Percentiles rank a stretch among this genome's conserved stretches.
These are phyloP conservation scores for Cladochytrium replicatum DNA, from an alignment of 192 early-diverging fungal species.

Conservation along the genomic window DNA sequence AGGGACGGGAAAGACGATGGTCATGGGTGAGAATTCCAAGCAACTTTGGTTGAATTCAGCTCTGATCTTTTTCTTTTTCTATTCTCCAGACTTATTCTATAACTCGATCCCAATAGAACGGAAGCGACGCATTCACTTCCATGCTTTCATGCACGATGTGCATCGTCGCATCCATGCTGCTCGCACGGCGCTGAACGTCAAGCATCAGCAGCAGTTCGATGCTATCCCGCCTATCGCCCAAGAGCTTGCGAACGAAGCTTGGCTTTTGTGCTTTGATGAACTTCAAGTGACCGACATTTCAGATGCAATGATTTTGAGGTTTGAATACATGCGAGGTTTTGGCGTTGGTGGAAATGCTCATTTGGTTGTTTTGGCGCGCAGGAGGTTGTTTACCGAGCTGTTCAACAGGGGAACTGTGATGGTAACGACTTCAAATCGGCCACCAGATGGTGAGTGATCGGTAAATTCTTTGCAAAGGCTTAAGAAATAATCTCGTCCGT, in stretches of 20 bases:
- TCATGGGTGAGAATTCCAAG: slow-evolving; percentile 50
- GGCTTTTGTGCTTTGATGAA: slow-evolving; percentile 93
- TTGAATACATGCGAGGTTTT: background rate
- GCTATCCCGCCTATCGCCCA: slow-evolving; percentile 66
- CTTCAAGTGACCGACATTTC: slow-evolving; percentile 97
- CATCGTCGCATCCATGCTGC: slow-evolving; percentile 55
- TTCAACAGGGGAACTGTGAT: slow-evolving; percentile 77
- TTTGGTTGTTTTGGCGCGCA: background rate
- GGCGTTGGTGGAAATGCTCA: background rate
- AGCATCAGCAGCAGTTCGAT: slow-evolving; percentile 31
- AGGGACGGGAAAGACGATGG: slow-evolving; percentile 93
- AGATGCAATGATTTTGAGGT: slow-evolving; percentile 87
- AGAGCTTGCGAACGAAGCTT: slow-evolving; percentile 68
- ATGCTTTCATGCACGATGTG: slow-evolving; percentile 94
- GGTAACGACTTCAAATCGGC: slow-evolving; percentile 89
- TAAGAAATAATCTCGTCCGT: background rate
- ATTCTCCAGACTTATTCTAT: slow-evolving; percentile 65
- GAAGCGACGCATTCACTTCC: slow-evolving; percentile 89
- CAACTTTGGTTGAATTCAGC: background rate
- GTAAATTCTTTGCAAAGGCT: background rate
- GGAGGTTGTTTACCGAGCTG: slow-evolving; percentile 65
- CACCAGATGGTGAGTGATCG: slow-evolving; percentile 52
- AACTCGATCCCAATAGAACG: slow-evolving; percentile 55
- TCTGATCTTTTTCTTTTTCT: background rate
- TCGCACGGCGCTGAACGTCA: no score